Evolutionary conservation across 1,139 yeast species (phyloP).

Genomic region (Nakaseomyces delphensis): DNA sequence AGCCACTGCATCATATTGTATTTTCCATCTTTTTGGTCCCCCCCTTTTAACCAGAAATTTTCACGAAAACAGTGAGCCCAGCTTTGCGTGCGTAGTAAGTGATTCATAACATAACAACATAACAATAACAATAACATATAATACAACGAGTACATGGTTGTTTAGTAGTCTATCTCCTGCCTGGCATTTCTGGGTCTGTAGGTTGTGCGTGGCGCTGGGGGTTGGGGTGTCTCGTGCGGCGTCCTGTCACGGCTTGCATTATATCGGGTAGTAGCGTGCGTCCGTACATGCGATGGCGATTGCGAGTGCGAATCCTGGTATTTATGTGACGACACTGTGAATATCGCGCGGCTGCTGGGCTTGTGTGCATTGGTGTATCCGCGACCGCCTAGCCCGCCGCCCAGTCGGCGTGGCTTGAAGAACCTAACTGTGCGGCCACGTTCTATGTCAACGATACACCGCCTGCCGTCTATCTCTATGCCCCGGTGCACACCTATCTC

Average conservation of each 20-base stretch:
- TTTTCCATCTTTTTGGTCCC: background rate
- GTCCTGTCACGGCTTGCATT: no score
- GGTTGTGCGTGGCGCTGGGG: constrained; percentile 10
- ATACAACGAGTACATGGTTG: background rate
- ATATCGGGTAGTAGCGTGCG: no score
- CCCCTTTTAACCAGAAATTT: background rate
- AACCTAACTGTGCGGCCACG: constrained; percentile 65
- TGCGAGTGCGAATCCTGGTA: no score
- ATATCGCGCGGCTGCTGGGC: background rate
- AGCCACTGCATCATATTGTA: background rate
- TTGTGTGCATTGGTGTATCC: constrained; percentile 32
- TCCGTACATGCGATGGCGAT: no score
- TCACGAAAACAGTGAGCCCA: no score
- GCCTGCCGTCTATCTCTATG: constrained; percentile 42
- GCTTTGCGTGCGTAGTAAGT: background rate
- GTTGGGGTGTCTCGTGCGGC: background rate
- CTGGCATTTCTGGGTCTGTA: constrained; percentile 27
- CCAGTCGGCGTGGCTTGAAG: constrained; percentile 75
- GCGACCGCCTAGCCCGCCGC: constrained; percentile 69
- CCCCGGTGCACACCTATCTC: constrained; percentile 36
- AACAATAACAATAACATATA: no score
- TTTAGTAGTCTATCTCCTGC: constrained; percentile 6
- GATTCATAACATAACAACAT: background rate
- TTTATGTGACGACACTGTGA: no score
- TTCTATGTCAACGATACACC: constrained; percentile 70